Evolutionary conservation across 2,329 filamentous ascomycete species (phyloP), one percentile per base, ranked within the genome.

Genomic region (Alternaria brassicicola): DNA sequence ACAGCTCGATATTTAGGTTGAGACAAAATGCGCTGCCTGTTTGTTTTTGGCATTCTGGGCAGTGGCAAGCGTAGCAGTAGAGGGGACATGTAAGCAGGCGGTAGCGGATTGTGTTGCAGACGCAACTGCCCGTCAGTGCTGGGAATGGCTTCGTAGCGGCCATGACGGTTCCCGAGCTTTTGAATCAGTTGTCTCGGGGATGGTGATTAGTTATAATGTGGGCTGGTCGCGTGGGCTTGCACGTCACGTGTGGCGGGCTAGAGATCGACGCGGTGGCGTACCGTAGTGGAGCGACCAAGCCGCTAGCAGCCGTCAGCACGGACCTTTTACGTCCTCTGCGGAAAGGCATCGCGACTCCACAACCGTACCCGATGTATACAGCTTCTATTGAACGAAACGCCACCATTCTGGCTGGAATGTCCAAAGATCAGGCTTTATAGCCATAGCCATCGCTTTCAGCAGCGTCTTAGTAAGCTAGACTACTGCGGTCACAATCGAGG

Each of bases 61-160:
- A 76, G 58, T 76, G 71, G 60, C 73, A 76, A 15, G 71, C 71
- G 46, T 67, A 65, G 54, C 65, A 70, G 62, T 65, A 75, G 23
- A 76, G 60, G 2, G 73, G 73, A 0, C 70, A 62, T 1, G 63
- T 69, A 25, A 71, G 62, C 4, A 76, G 57, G 1, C 71, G 67
- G 38, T 71, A 76, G 6, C 65, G 63, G 26, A 70, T 53, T 2
- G 45, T 39, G n/a, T 51, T 58, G 54, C 73, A 76, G 36, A 59
- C 50, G 57, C 72, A 76, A 26, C 68, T 57, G 25, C 73, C 73
- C 19, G 62, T 63, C n/a, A 76, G 58, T 6, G 66, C 53, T n/a
- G 73, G 73, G 30, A 75, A 76, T 0, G 68, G 61, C 19, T 59
- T 53, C 9, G 59, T 6, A 17, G 42, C 43, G 25, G 58, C 28